Evolutionary conservation across 805 yeast genomes (phyloP), one percentile per base, ranked within the genome.

Genomic region (Ogataea zsoltii): DNA sequence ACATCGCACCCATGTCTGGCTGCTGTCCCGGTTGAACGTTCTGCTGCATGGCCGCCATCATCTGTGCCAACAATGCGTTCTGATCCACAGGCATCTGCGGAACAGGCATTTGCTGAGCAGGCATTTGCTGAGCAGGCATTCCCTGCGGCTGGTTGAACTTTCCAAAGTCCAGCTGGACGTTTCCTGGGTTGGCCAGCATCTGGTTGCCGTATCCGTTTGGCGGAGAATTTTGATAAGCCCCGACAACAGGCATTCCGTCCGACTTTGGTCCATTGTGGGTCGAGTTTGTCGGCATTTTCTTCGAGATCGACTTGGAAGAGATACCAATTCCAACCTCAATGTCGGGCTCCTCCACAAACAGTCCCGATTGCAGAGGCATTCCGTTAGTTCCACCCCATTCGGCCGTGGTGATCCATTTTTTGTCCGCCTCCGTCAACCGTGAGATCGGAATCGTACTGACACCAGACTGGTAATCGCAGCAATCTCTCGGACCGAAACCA

Each of bases 301-400:
- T 83, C 10, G 95, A 85, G 67, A 88, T 88, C 15, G 96, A 90
- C 66, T 91, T 91, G 3, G 96, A 88, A 1, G 96, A 85, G 40
- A 88, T 87, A 51, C 97, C 97, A 38, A 88, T 82, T 41, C 98
- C 98, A 44, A 94, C 88, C 64, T 91, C 97, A 57, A 92, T 94
- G 69, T 94, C 99, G 2, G 99, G 99, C 68, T 94, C 99, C 65
- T 94, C 98, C 62, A 94, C 80, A 13, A 84, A 88, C 59, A 88
- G 69, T 42, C 96, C 96, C 34, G 88, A 76, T 48, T 71, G 81
- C 49, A 94, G 67, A 7, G 91, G 89, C 60, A 75, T 79, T 15
- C 96, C 97, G 41, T 92, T 96, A 34, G 97, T 86, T 57, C 99
- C 99, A 54, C 99, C 99, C 90, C 96, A 90, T 66, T 88, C 92